These are phyloP conservation scores for Sugiyamaella boreocaroliniensis DNA, from an alignment of 805 yeast species.

Conservation along the genomic window DNA sequence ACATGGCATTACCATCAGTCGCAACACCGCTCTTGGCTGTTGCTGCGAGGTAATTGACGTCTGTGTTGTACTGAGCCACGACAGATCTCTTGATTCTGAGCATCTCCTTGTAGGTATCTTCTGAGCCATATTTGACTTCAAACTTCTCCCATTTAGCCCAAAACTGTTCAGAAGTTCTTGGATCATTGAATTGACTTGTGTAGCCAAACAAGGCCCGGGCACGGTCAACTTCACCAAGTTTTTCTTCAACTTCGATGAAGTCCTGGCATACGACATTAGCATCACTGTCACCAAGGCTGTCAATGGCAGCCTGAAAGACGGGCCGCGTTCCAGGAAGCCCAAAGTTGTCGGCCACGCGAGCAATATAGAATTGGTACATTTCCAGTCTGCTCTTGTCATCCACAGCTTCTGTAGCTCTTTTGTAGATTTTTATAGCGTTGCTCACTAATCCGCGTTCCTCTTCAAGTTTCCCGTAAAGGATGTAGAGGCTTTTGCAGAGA, in stretches of 20 bases:
- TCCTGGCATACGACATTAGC: constrained; percentile 41
- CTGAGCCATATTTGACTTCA: constrained; percentile 67
- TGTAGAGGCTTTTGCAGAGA: constrained; percentile 42
- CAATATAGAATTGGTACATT: constrained; percentile 40
- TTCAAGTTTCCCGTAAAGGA: constrained; percentile 59
- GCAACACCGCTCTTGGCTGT: background rate
- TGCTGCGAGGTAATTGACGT: constrained; percentile 11
- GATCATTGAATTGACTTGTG: constrained; percentile 41
- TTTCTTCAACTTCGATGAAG: constrained; percentile 53
- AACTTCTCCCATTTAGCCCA: constrained; percentile 73
- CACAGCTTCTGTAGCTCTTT: constrained; percentile 34
- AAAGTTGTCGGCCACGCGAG: constrained; percentile 35
- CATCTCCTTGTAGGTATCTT: constrained; percentile 68
- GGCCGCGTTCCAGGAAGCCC: constrained; percentile 42
- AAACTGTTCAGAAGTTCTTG: constrained; percentile 26
- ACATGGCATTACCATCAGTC: constrained; percentile 2
- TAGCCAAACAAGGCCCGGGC: constrained; percentile 58
- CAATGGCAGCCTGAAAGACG: constrained; percentile 48
- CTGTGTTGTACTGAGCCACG: constrained; percentile 11
- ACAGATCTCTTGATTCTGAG: constrained; percentile 48
- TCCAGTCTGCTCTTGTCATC: constrained; percentile 30
- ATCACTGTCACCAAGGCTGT: constrained; percentile 38
- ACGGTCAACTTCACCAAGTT: constrained; percentile 46
- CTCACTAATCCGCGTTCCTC: constrained; percentile 44
- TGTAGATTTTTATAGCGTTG: constrained; percentile 44